Evolutionary conservation across 2,329 filamentous ascomycete genomes (phyloP).

Genomic region (Pyricularia pennisetigena): DNA sequence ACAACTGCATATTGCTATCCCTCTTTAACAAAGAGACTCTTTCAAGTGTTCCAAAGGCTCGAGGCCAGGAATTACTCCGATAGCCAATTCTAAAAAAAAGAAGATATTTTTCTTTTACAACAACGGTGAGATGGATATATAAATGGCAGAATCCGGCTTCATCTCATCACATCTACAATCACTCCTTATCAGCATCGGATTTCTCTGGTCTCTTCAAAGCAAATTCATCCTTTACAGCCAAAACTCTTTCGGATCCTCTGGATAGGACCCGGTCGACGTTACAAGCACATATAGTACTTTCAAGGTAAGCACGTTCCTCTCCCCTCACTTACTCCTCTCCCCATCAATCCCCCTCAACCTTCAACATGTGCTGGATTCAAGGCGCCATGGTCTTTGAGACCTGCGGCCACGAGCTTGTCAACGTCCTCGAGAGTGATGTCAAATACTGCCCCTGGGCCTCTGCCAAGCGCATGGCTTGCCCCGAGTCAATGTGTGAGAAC

Average conservation of each 20-base stretch:
- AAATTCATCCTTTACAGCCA: not conserved
- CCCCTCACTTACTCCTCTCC: not conserved
- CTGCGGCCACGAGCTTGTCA: not conserved
- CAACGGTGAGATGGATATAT: not conserved
- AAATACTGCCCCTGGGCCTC: slow-evolving; percentile 4
- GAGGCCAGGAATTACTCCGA: not conserved
- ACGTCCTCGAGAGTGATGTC: not conserved
- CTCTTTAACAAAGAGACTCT: not conserved
- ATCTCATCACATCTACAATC: not conserved
- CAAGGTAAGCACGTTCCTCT: not conserved
- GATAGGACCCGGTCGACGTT: not conserved
- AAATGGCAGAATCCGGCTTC: not conserved
- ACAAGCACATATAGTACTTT: not conserved
- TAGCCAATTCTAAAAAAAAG: not conserved
- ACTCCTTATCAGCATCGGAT: not conserved
- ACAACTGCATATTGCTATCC: not conserved
- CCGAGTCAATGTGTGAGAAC: slow-evolving; percentile 2
- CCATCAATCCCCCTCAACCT: not conserved
- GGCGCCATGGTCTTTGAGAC: not conserved
- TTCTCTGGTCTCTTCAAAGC: not conserved
- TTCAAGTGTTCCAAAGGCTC: not conserved
- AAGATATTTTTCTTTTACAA: not conserved
- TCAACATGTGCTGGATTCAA: slow-evolving; percentile 3
- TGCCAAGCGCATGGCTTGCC: slow-evolving; percentile 6
- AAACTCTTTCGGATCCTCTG: not conserved